Conservation (phyloP, 2,329 filamentous ascomycete genomes). For the Parafenestella ontariensis region DNA sequence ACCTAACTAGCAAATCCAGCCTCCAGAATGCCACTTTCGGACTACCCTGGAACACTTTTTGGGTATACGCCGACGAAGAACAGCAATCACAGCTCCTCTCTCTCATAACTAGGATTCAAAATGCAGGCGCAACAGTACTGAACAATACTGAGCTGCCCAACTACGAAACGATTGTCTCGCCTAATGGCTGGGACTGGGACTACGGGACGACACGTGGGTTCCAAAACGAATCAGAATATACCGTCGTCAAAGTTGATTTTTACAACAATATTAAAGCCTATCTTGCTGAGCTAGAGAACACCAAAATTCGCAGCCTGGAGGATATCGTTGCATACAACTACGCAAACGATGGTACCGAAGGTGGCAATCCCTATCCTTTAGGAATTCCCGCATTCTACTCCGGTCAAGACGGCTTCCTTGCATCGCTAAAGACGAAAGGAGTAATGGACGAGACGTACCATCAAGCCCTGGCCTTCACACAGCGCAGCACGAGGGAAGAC, state of each 20-base stretch:
- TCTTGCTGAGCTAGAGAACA: conserved; percentile 66
- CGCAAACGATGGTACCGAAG: conserved; percentile 70
- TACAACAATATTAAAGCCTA: conserved; percentile 72
- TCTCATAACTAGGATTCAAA: conserved; percentile 61
- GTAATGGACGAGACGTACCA: conserved; percentile 69
- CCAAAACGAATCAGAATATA: conserved; percentile 77
- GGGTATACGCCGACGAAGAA: conserved; percentile 65
- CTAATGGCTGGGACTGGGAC: conserved; percentile 77
- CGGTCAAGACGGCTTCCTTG: conserved; percentile 75
- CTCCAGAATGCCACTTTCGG: conserved; percentile 71
- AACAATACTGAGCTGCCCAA: conserved; percentile 73
- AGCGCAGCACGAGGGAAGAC: conserved; percentile 64
- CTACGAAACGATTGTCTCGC: conserved; percentile 67
- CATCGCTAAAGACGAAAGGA: conserved; percentile 67
- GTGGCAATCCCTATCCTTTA: conserved; percentile 62
- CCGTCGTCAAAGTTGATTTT: conserved; percentile 74
- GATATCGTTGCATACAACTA: conserved; percentile 50
- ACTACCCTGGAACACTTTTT: conserved; percentile 75
- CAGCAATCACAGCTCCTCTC: conserved; percentile 62
- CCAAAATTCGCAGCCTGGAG: conserved; percentile 27
- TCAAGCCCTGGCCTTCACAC: conserved; percentile 69
- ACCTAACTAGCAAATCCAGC: conserved; percentile 60
- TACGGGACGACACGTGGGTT: conserved; percentile 68
- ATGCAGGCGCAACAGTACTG: conserved; percentile 70
- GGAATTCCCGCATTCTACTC: conserved; percentile 62